Conservation (phyloP, 805 yeast species). For the Candida yuanshanica region DNA sequence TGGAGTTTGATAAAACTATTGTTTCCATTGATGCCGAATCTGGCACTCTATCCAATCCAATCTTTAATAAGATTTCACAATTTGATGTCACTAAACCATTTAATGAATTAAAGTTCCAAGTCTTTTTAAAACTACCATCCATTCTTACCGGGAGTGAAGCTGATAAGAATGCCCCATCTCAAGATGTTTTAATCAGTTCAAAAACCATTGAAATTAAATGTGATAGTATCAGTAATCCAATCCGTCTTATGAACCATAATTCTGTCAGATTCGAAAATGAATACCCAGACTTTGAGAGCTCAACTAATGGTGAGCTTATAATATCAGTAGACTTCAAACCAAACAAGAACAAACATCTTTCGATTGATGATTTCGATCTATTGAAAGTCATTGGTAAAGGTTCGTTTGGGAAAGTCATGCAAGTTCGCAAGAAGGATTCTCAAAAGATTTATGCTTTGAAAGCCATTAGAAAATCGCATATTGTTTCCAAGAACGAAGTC, state of each 20-base stretch:
- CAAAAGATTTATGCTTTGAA: slow-evolving; percentile 91
- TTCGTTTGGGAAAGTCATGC: slow-evolving; percentile 98
- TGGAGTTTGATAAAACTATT: slow-evolving; percentile 94
- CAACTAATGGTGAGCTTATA: slow-evolving; percentile 44
- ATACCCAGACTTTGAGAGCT: slow-evolving; percentile 10
- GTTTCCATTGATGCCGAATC: slow-evolving; percentile 81
- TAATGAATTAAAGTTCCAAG: slow-evolving; percentile 65
- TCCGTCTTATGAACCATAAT: slow-evolving; percentile 64
- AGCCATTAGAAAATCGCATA: slow-evolving; percentile 89
- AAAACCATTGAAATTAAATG: slow-evolving; percentile 56
- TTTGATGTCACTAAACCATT: slow-evolving; percentile 74
- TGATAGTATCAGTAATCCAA: slow-evolving; percentile 41
- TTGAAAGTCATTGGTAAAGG: slow-evolving; percentile 97
- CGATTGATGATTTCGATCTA: slow-evolving; percentile 88
- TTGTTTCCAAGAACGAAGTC: slow-evolving; percentile 90
- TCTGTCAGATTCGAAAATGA: slow-evolving; percentile 37
- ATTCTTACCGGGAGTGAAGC: slow-evolving; percentile 42
- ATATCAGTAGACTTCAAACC: slow-evolving; percentile 68
- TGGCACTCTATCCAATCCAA: slow-evolving; percentile 72
- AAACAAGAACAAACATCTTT: slow-evolving; percentile 56
- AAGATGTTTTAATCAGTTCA: slow-evolving; percentile 76
- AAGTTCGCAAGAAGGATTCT: slow-evolving; percentile 93
- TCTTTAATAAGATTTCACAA: slow-evolving; percentile 83
- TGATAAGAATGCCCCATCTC: slow-evolving; percentile 10
- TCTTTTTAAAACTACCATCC: slow-evolving; percentile 74